Evolutionary conservation across 2,329 filamentous ascomycete genomes (phyloP).

Genomic region (Sphaerulina musiva): DNA sequence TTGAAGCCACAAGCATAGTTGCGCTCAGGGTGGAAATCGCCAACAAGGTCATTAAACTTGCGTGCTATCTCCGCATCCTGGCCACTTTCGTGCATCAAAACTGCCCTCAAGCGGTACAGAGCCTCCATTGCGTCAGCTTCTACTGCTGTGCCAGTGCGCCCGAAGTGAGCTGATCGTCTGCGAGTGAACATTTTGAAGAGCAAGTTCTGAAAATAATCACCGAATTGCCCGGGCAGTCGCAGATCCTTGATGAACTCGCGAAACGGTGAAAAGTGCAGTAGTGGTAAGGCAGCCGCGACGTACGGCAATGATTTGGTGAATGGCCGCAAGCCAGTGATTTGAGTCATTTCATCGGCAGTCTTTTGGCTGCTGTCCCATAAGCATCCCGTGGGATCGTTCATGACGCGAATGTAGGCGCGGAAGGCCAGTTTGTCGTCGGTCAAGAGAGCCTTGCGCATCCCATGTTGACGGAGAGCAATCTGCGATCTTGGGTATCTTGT

Average conservation of each 20-base stretch:
- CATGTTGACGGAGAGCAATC: constrained; percentile 51
- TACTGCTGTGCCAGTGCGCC: constrained; percentile 4
- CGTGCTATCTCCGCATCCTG: constrained; percentile 6
- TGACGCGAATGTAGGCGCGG: constrained; percentile 54
- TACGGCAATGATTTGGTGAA: constrained; percentile 32
- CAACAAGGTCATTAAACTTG: constrained; percentile 24
- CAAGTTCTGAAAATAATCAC: constrained; percentile 19
- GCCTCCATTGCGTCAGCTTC: constrained; percentile 24
- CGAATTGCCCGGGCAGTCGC: constrained; percentile 1
- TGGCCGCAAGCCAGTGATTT: constrained; percentile 52
- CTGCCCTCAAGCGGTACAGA: constrained; percentile 18
- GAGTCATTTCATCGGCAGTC: constrained; percentile 37
- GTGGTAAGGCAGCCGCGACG: constrained; percentile 50
- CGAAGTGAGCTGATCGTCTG: constrained; percentile 18
- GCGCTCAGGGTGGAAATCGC: constrained; percentile 18
- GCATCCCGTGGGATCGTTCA: constrained; percentile 55
- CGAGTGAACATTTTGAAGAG: constrained; percentile 29
- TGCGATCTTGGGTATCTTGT: constrained; percentile 51
- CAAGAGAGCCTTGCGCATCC: constrained; percentile 53
- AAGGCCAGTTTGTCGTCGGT: constrained; percentile 57
- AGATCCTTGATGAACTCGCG: constrained; percentile 49
- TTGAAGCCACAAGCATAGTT: constrained; percentile 22
- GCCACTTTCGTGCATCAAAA: background rate
- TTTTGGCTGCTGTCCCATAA: constrained; percentile 50
- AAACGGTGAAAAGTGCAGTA: constrained; percentile 55